Base-by-base conservation (phyloP, 2,329 filamentous ascomycete species). In the Bipolaris bicolor region DNA sequence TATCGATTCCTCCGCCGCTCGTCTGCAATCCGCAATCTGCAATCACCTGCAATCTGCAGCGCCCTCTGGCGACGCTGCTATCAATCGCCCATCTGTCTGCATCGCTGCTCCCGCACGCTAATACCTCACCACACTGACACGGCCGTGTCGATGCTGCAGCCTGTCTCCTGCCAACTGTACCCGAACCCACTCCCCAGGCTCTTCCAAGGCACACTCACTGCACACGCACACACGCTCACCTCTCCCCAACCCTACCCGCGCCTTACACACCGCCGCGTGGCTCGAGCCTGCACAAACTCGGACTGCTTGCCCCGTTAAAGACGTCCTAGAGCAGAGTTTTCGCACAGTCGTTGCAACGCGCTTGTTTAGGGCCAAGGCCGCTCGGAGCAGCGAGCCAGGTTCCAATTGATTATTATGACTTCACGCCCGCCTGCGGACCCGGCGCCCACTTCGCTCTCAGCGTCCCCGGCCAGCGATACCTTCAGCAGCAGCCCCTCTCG, bases 341-440 rank as follows among this genome's bases (percentile, higher is more conserved):
- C 67, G 63, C 66, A 62, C 48, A 40, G 61, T 64, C 66, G 62
- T 62, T 64, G 61, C 63, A 58, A 37, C 60, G 64, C 66, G 70
- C 66, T 69, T 70, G 58, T 66, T 68, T 67, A 61, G 64, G 70
- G 68, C 66, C 66, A 70, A 72, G 64, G 70, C 69, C 65, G 66
- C 63, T 60, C 60, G 63, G 63, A 64, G 58, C 59, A 66, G 65
- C 67, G 53, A 69, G 61, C 63, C 66, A 69, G 67, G 58, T 66
- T 58, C 61, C 55, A 58, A 44, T 61, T 62, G 64, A 70, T 75
- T 72, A 70, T 66, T 66, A 75, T 73, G 72, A 72, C 70, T 69
- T 69, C 67, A 69, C 67, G 67, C 63, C 65, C 64, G 56, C 54
- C 61, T 61, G 57, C 63, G 61, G 59, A 62, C 64, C 61, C 57